Base-by-base conservation (phyloP, 441 rosid species). In the Syzygium malaccense region DNA sequence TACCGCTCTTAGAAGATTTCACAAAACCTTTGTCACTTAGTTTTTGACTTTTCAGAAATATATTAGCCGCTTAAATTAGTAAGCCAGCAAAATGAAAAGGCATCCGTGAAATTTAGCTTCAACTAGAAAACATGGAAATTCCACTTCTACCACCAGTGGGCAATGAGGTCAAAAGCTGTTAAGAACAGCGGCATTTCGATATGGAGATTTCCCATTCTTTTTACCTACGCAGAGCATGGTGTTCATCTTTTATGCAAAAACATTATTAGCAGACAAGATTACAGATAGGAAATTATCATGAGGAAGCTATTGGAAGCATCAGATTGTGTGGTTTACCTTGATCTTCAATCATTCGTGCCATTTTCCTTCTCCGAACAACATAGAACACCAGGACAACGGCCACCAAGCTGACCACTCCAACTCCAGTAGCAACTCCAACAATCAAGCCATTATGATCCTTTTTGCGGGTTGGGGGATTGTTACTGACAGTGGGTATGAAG, bases 401-500 rank as follows among this genome's bases (percentile, higher is more conserved):
- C 12, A 93, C 84, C 80, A 94, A 90, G 92, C 92, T 78, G 78
- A 87, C 90, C 55, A 93, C 87, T 89, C 90, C 96, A 62, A 93
- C 66, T 30, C 96, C 96, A 71, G 94, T 94, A 79, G 92, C 88
- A 55, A 94, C 91, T 62, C 98, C 98, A 75, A 92, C 93, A 85
- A 93, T 94, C 87, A 93, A 85, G 78, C 96, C 93, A 2, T 93
- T 91, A 45, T 86, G 88, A 79, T 90, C 87, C 89, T 87, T 91
- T 56, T 89, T 87, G 56, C 85, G 78, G 90, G 88, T 89, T 58
- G 95, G 96, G 51, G 90, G 87, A 8, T 54, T 89, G 91, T 91
- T 90, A n/a, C 92, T 90, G 71, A 94, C 95, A 56, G 95, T 94
- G 51, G 98, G 97, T 80, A 6, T 68, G 87, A 95, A 96, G 92